Evolutionary conservation across 2,329 filamentous ascomycete genomes (phyloP).

Genomic region (Daldinia sp.): DNA sequence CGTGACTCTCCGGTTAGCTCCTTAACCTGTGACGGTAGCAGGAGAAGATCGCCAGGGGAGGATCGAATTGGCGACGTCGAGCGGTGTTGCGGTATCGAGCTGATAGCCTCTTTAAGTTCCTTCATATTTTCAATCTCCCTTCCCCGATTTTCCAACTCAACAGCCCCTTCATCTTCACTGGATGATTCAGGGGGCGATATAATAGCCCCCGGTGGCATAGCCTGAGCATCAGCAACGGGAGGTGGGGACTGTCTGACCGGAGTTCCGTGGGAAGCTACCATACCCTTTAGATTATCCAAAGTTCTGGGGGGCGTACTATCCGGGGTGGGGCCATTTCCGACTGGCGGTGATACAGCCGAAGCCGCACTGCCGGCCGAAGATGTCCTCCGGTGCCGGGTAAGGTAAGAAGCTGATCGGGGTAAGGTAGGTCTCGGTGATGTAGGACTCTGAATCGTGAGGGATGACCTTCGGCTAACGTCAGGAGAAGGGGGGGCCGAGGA

Average conservation of each 20-base stretch:
- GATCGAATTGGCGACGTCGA: slow-evolving; percentile 61
- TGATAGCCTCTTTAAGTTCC: slow-evolving; percentile 84
- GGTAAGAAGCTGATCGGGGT: slow-evolving; percentile 71
- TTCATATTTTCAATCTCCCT: slow-evolving; percentile 61
- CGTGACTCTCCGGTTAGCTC: slow-evolving; percentile 51
- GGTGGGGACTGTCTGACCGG: slow-evolving; percentile 84
- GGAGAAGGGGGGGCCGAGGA: slow-evolving; percentile 66
- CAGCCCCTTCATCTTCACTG: slow-evolving; percentile 80
- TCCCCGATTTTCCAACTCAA: slow-evolving; percentile 52
- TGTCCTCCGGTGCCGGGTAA: slow-evolving; percentile 69
- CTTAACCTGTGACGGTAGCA: slow-evolving; percentile 49
- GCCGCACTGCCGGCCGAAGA: slow-evolving; percentile 54
- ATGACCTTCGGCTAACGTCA: slow-evolving; percentile 65
- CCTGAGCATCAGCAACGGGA: slow-evolving; percentile 74
- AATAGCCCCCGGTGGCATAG: slow-evolving; percentile 83
- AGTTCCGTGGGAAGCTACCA: slow-evolving; percentile 51
- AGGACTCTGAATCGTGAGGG: slow-evolving; percentile 54
- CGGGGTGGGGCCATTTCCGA: slow-evolving; percentile 45
- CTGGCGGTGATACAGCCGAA: slow-evolving; percentile 29
- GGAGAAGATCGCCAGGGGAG: slow-evolving; percentile 49
- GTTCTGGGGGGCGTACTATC: slow-evolving; percentile 60
- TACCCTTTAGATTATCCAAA: slow-evolving; percentile 58
- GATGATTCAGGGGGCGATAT: slow-evolving; percentile 91
- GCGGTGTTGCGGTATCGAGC: slow-evolving; percentile 75
- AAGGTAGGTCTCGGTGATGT: slow-evolving; percentile 59